Percentiles rank a stretch among this genome's conserved stretches.
phyloP scores from a whole-genome alignment of 441 rosid genomes.

The Populus hybrid region DNA sequence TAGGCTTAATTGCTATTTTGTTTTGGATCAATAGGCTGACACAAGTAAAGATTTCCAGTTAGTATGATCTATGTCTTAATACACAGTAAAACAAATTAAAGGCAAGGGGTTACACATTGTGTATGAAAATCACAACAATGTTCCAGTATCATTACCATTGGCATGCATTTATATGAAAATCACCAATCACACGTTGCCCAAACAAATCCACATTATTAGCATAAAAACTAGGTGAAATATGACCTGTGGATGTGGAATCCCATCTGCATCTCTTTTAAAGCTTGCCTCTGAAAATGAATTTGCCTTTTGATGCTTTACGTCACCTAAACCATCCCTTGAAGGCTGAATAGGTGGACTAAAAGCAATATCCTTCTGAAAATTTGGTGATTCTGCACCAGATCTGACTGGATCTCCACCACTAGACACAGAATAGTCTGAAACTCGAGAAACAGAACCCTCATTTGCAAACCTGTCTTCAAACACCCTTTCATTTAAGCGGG shows the following conservation, averaged over 20 bases:
- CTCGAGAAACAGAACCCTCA: slow-evolving; percentile 80
- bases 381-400: slow-evolving; percentile 68
- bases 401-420: slow-evolving; percentile 78
- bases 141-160: neutral
- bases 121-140: neutral
- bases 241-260: slow-evolving; percentile 62
- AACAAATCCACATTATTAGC: neutral
- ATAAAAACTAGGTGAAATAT: slow-evolving; percentile 16
- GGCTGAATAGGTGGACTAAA: slow-evolving; percentile 59
- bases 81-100: neutral
- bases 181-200: neutral
- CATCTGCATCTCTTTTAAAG: slow-evolving; percentile 40
- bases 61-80: neutral
- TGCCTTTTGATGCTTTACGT: slow-evolving; percentile 26
- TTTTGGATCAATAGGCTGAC: neutral
- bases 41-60: neutral
- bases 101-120: neutral
- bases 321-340: slow-evolving; percentile 41
- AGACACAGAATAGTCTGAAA: slow-evolving; percentile 76
- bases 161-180: neutral
- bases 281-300: slow-evolving; percentile 42
- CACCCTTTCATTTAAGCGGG: slow-evolving; percentile 53
- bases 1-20: neutral
- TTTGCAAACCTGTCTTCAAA: slow-evolving; percentile 78
- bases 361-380: slow-evolving; percentile 53